Conservation (phyloP, 2,329 filamentous ascomycete genomes). For the Tolypocladium ovalisporum region DNA sequence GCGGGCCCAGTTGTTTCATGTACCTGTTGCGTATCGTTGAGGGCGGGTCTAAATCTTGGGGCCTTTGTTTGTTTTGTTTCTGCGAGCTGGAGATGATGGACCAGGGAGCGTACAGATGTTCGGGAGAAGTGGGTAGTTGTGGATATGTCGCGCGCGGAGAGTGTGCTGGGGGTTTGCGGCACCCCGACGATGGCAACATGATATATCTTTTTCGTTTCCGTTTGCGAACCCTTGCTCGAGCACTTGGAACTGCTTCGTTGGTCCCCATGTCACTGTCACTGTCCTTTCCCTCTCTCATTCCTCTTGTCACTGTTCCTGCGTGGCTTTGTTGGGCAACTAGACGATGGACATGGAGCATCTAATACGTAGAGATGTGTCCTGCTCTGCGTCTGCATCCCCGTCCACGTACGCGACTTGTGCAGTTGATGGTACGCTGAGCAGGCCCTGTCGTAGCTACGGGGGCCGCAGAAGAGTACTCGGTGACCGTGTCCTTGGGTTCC, state of each 20-base stretch:
- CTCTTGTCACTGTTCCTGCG: neutral
- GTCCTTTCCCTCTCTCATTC: neutral
- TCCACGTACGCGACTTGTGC: neutral
- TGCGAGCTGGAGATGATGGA: conserved; percentile 19
- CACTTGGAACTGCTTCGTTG: neutral
- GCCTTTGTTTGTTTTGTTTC: conserved; percentile 12
- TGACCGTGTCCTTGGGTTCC: neutral
- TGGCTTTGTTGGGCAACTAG: neutral
- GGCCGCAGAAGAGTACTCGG: neutral
- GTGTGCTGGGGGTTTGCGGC: conserved; percentile 21
- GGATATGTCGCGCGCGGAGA: conserved; percentile 9
- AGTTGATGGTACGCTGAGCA: neutral
- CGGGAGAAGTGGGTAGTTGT: conserved; percentile 11
- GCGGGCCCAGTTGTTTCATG: conserved; percentile 20
- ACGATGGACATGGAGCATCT: neutral
- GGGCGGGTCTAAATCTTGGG: conserved; percentile 19
- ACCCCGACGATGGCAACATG: conserved; percentile 32
- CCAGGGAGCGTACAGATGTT: conserved; percentile 12
- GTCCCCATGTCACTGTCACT: neutral
- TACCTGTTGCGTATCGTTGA: conserved; percentile 19
- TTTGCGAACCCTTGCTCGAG: neutral
- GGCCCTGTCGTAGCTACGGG: neutral
- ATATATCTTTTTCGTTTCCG: conserved; percentile 32
- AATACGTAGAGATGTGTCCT: neutral
- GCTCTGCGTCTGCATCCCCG: neutral